Evolutionary conservation across 1,139 yeast species (phyloP), one percentile per base, ranked within the genome.

Genomic region (Spencermartinsiella ligniputridi): DNA sequence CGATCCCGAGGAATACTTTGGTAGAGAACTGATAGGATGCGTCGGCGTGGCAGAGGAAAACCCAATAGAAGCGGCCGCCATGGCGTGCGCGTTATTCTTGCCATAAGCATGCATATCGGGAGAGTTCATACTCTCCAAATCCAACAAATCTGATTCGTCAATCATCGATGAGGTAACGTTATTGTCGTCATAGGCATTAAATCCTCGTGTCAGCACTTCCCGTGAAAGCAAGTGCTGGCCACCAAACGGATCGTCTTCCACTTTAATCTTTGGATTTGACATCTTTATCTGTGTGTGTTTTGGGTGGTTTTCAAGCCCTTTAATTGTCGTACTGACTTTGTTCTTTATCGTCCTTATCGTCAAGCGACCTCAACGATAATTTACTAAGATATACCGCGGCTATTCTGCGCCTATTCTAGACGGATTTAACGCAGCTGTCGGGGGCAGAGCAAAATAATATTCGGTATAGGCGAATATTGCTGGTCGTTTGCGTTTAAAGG

Each of bases 71-170:
- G 54, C 54, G 3, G 52, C 50, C 3, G 54, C 51, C 44, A 46
- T 41, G 25, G 51, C 47, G 27, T 36, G 35, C 15, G 42, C 36
- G 34, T 24, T 25, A 24, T 27, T 25, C 22, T 22, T 33, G n/a
- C 18, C 42, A 46, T 32, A 45, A 34, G 40, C 27, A 34, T 48
- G 43, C 25, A 46, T 40, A 15, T 50, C 57, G 9, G 60, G 54
- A 15, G 55, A 50, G 22, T 43, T 46, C 24, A 55, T 44, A 19
- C 49, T 50, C 21, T 58, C 62, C 27, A 60, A 45, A 37, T 60
- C 64, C 35, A 62, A 49, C 45, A 62, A 47, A 39, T 62, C 66
- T 16, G 55, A 50, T 37, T 62, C 66, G 39, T 58, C 63, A 30
- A 62, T 59, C 55, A 54, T 54, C 35, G 62, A 56, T 19, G 56